Conservation (phyloP, 257 asterid genomes). For the Handroanthus guayacan region DNA sequence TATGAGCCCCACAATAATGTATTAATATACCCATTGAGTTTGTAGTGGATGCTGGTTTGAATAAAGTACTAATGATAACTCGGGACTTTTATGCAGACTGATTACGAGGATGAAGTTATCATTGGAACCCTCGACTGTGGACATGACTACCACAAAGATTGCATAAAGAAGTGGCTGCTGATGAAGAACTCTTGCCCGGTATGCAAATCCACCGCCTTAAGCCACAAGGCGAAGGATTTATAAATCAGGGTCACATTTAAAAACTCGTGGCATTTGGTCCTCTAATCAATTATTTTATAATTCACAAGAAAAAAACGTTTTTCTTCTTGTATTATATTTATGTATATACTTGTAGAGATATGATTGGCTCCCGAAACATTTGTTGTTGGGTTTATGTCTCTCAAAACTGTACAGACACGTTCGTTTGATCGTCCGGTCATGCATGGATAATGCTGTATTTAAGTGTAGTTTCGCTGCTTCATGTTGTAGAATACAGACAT, state of each 20-base stretch:
- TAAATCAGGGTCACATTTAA: slow-evolving; percentile 38
- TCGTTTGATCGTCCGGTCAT: slow-evolving; percentile 43
- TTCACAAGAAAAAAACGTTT: slow-evolving; percentile 42
- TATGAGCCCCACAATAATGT: too few relatives aligned
- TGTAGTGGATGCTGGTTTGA: too few relatives aligned
- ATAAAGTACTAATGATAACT: not conserved
- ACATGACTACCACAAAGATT: slow-evolving; percentile 76
- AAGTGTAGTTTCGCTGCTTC: not conserved
- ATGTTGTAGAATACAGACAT: slow-evolving; percentile 5
- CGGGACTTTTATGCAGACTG: slow-evolving; percentile 46
- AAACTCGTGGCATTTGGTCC: slow-evolving; percentile 33
- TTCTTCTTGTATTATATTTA: slow-evolving; percentile 57
- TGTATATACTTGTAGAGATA: slow-evolving; percentile 65
- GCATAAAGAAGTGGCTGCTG: slow-evolving; percentile 73
- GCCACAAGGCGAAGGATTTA: slow-evolving; percentile 41
- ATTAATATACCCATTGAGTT: too few relatives aligned
- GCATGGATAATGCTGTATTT: slow-evolving; percentile 21
- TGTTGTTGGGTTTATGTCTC: slow-evolving; percentile 49
- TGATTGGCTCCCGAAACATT: slow-evolving; percentile 43
- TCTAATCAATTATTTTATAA: slow-evolving; percentile 42
- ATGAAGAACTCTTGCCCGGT: slow-evolving; percentile 75
- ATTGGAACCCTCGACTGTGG: slow-evolving; percentile 67
- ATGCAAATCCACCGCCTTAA: slow-evolving; percentile 76
- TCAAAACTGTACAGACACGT: slow-evolving; percentile 61
- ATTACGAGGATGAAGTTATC: slow-evolving; percentile 56